A percentile compares a stretch with the other conserved stretches of the same genome.
phyloP scores from a whole-genome alignment of 2,329 filamentous ascomycete genomes.

The Colletotrichum sp. region DNA sequence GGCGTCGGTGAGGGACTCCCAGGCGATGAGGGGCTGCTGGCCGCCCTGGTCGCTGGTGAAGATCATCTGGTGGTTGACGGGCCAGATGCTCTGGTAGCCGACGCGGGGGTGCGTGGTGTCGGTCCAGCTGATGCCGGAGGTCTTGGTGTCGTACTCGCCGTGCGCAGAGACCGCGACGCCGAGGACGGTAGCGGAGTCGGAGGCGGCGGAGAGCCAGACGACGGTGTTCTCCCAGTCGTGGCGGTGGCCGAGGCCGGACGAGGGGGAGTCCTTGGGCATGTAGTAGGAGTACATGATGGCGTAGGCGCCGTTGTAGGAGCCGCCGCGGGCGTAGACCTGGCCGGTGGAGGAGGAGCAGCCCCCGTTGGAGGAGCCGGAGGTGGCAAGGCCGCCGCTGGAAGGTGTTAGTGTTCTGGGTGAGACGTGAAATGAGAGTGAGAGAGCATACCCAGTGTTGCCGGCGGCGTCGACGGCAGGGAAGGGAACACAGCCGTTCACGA shows the following conservation, averaged over 20 bases:
- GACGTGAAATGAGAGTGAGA: background rate
- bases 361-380: constrained; percentile 28
- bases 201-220: constrained; percentile 34
- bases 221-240: constrained; percentile 41
- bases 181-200: constrained; percentile 30
- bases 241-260: constrained; percentile 35
- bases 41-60: constrained; percentile 37
- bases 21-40: constrained; percentile 43
- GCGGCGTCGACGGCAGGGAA: constrained; percentile 64
- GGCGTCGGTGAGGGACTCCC: constrained; percentile 38
- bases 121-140: constrained; percentile 26
- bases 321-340: constrained; percentile 37
- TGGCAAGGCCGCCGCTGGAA: constrained; percentile 30
- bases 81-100: constrained; percentile 33
- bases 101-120: constrained; percentile 31
- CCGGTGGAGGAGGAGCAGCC: constrained; percentile 32
- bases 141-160: constrained; percentile 31
- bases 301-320: constrained; percentile 28
- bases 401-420: background rate
- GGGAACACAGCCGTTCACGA: constrained; percentile 65
- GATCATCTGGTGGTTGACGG: constrained; percentile 38
- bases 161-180: constrained; percentile 35
- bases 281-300: constrained; percentile 41
- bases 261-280: constrained; percentile 46
- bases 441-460: constrained; percentile 60